These are phyloP conservation scores for Lojkania enalia DNA, from an alignment of 2,329 filamentous ascomycete genomes.

Conservation along the genomic window DNA sequence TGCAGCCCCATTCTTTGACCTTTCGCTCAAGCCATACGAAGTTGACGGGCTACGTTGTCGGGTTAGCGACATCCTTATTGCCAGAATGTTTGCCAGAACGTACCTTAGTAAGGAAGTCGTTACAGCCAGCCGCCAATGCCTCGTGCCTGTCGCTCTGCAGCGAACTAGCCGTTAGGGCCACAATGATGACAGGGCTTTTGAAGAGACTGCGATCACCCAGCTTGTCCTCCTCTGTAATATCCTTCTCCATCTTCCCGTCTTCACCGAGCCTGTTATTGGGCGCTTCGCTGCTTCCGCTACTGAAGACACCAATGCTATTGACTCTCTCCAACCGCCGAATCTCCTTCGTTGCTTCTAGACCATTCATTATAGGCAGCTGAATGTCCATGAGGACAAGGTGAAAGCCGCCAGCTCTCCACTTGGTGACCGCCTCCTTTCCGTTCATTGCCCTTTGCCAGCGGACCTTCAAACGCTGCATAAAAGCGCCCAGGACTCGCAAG, in stretches of 20 bases:
- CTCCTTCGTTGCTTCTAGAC: conserved; percentile 90
- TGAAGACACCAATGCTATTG: conserved; percentile 91
- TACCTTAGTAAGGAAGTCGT: conserved; percentile 98
- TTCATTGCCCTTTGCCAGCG: conserved; percentile 98
- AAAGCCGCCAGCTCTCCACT: conserved; percentile 91
- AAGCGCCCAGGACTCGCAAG: conserved; percentile 86
- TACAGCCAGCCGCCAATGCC: conserved; percentile 91
- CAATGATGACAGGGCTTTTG: conserved; percentile 97
- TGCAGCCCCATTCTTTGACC: conserved; percentile 99
- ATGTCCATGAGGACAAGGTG: conserved; percentile 99
- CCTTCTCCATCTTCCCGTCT: conserved; percentile 40
- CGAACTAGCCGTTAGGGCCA: conserved; percentile 91
- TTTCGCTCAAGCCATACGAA: conserved; percentile 97
- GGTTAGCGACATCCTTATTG: no score
- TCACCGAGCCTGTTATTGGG: conserved; percentile 41
- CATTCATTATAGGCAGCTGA: conserved; percentile 94
- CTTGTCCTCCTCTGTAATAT: conserved; percentile 65
- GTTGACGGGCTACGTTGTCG: conserved; percentile 79
- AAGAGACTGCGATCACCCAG: conserved; percentile 70
- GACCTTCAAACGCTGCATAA: conserved; percentile 94
- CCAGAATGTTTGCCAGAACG: no score
- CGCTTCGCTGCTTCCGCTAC: conserved; percentile 52
- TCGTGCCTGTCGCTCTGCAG: conserved; percentile 95
- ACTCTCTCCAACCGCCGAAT: conserved; percentile 86
- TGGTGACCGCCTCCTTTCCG: conserved; percentile 86